Evolutionary conservation across 306 rosid genomes (phyloP).

Genomic region (Calophaca sinica): DNA sequence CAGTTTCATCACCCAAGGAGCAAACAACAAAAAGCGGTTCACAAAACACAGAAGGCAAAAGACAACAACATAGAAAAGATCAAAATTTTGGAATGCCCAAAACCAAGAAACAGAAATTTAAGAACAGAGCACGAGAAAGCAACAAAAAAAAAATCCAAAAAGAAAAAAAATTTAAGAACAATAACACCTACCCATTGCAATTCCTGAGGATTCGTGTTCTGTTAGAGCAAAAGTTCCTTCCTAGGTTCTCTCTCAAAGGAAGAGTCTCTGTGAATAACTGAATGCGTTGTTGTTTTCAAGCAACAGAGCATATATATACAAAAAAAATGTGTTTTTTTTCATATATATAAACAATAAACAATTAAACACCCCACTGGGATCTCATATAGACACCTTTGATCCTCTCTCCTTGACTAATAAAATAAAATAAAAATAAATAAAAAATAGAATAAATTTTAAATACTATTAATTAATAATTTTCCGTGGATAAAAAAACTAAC

Average conservation of each 20-base stretch:
- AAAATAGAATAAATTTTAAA: conserved; percentile 15
- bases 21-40: conserved; percentile 15
- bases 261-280: conserved; percentile 31
- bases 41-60: conserved; percentile 35
- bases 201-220: conserved; percentile 55
- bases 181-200: conserved; percentile 66
- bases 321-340: background rate
- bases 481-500: background rate
- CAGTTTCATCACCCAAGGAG: conserved; percentile 15
- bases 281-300: conserved; percentile 31
- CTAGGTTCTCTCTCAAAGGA: conserved; percentile 47
- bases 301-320: conserved; percentile 20
- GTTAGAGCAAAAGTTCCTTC: conserved; percentile 40
- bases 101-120: conserved; percentile 43
- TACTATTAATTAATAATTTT: conserved; percentile 16
- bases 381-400: conserved; percentile 46
- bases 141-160: background rate
- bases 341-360: background rate
- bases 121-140: conserved; percentile 51
- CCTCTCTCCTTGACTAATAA: conserved; percentile 38
- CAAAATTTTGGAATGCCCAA: conserved; percentile 34
- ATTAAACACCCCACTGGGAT: conserved; percentile 48
- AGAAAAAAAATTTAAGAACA: background rate
- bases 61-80: background rate
- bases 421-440: background rate